Conservation (phyloP, 2,329 filamentous ascomycete genomes). For the Beauveria sp. region DNA sequence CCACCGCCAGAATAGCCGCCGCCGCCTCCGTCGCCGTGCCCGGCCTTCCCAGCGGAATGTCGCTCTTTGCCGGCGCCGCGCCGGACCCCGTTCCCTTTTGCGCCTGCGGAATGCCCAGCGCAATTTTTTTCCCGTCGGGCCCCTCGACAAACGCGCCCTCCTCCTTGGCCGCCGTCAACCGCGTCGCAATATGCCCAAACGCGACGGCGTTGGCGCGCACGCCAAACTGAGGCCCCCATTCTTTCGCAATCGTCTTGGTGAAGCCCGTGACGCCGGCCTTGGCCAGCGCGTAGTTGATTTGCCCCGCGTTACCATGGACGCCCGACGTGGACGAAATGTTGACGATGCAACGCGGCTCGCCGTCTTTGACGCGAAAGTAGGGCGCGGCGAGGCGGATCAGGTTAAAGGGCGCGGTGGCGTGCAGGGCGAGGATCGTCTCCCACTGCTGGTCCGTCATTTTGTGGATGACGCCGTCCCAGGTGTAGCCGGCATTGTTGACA, state of each 20-base stretch:
- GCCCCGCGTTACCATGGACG: conserved; percentile 81
- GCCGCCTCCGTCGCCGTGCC: conserved; percentile 78
- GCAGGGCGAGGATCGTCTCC: conserved; percentile 78
- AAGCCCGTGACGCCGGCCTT: conserved; percentile 79
- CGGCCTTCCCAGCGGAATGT: conserved; percentile 72
- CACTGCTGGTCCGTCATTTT: conserved; percentile 90
- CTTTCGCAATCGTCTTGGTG: conserved; percentile 84
- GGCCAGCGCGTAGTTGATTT: conserved; percentile 79
- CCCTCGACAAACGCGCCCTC: conserved; percentile 71
- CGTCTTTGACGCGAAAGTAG: conserved; percentile 82
- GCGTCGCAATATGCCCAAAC: conserved; percentile 74
- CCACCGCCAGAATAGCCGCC: conserved; percentile 66
- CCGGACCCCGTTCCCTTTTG: conserved; percentile 38
- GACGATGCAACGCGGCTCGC: conserved; percentile 69
- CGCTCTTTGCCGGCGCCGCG: conserved; percentile 42
- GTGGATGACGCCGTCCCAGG: conserved; percentile 88
- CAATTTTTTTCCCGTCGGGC: conserved; percentile 67
- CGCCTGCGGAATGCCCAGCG: conserved; percentile 63
- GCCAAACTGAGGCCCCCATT: conserved; percentile 81
- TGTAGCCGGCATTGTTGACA: conserved; percentile 87
- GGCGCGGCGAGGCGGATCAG: conserved; percentile 72
- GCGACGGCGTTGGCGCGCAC: conserved; percentile 78
- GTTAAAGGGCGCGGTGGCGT: conserved; percentile 80
- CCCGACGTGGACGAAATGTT: conserved; percentile 80
- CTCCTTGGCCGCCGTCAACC: conserved; percentile 79